These are phyloP conservation scores for Lotus japonicus DNA, from an alignment of 306 rosid species.

Conservation along the genomic window DNA sequence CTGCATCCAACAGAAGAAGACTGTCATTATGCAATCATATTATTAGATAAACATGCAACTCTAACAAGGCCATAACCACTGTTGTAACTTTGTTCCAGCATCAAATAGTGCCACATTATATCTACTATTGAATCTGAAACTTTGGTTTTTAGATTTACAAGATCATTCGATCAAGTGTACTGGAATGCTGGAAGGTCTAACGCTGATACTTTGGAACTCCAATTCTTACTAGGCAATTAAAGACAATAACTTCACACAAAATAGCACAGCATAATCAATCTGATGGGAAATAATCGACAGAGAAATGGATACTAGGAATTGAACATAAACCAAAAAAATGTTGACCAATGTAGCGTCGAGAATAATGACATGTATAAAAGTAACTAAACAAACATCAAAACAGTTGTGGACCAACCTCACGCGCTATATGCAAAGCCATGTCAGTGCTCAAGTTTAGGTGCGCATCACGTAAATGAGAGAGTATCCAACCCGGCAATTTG, in stretches of 20 bases:
- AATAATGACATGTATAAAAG: neutral
- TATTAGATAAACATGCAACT: slow-evolving; percentile 4
- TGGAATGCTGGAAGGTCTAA: too few relatives aligned
- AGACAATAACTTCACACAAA: neutral
- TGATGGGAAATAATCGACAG: neutral
- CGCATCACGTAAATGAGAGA: slow-evolving; percentile 88
- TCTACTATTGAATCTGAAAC: neutral
- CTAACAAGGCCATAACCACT: neutral
- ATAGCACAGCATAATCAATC: neutral
- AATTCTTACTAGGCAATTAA: too few relatives aligned
- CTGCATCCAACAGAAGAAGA: slow-evolving; percentile 39
- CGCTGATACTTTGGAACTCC: neutral
- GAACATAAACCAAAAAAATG: neutral
- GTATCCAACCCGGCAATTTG: slow-evolving; percentile 91
- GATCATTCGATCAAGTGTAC: neutral
- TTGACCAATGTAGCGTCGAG: neutral
- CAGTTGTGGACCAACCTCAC: slow-evolving; percentile 51
- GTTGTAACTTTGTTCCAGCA: slow-evolving; percentile 3
- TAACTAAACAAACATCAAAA: neutral
- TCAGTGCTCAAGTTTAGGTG: slow-evolving; percentile 94
- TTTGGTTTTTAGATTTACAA: neutral
- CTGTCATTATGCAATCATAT: neutral
- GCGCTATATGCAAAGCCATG: slow-evolving; percentile 95
- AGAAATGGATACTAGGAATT: neutral
- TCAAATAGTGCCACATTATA: neutral